Base-by-base conservation (phyloP, 371 early-diverging fungal genomes). In the Mortierella sp. region DNA sequence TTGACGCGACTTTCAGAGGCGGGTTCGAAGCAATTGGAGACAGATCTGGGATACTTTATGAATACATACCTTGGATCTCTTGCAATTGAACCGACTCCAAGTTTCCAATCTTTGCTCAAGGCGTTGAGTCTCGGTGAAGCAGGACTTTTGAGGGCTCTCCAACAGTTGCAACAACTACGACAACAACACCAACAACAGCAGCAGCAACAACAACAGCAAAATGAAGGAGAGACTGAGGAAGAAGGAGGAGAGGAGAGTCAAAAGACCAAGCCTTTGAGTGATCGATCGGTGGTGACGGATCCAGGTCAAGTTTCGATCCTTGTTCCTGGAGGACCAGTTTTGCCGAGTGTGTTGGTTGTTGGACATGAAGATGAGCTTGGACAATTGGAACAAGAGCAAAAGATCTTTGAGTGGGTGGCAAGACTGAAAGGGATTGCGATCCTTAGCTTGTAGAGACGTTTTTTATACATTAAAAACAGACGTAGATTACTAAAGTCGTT, bases 71-170 rank as follows among this genome's bases (percentile, higher is more conserved):
- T 77, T 47, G 57, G 53, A 0, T 60, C 72, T 5, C 44, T 77
- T 29, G 72, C 66, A 0, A 72, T 77, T 62, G 77, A 77, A n/a
- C 69, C 77, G 1, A 77, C 77, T 2, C 69, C 77, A 0, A 72
- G 65, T 25, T 62, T 77, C 44, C 72, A 65, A 11, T 61, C 69
- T 7, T 37, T 77, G 48, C 57, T 72, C 65, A 64, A 65, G 61
- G 77, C 77, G 3, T 30, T 77, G 44, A 53, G 72, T 6, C 59
- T 72, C 58, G 68, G 64, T 18, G 72, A 77, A 45, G 61, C 77
- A 1, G 77, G 72, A 0, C 43, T 77, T 18, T 51, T 68, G 60
- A 64, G 72, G 63, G 65, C 77, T 7, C 19, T 77, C 47, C 68
- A 77, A 19, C 77, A 69, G 58, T 25, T 64, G 50, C 68, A 69